Conservation (phyloP, 495 filamentous ascomycete genomes). For the Pyrenula aspistea region DNA sequence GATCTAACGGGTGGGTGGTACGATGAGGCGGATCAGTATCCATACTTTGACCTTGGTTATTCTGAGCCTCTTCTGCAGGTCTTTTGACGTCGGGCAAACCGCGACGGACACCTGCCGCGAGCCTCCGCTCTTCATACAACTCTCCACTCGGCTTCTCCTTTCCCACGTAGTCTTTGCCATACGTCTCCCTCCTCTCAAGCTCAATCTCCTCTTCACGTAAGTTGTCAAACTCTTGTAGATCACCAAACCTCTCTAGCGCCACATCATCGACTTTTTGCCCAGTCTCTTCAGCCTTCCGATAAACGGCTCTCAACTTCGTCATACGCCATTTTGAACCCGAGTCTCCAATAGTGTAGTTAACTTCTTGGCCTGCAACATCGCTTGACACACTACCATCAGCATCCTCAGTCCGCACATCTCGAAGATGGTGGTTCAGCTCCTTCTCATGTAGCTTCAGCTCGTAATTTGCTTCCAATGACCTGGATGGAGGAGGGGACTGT, state of each 20-base stretch:
- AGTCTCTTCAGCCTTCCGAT: conserved; percentile 64
- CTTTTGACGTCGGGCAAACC: conserved; percentile 12
- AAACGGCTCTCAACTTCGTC: conserved; percentile 82
- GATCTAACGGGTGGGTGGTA: conserved; percentile 44
- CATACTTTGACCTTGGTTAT: conserved; percentile 28
- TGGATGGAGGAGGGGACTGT: conserved; percentile 28
- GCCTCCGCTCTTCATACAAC: conserved; percentile 64
- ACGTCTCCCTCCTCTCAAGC: conserved; percentile 69
- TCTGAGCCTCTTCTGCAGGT: conserved; percentile 31
- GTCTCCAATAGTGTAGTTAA: conserved; percentile 84
- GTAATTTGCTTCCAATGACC: conserved; percentile 49
- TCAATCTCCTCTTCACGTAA: conserved; percentile 93
- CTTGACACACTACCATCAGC: conserved; percentile 41
- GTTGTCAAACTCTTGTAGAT: conserved; percentile 77
- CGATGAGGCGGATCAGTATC: conserved; percentile 24
- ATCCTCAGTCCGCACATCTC: conserved; percentile 30
- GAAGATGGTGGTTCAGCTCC: conserved; percentile 68
- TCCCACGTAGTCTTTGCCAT: conserved; percentile 75
- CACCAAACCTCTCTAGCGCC: conserved; percentile 70
- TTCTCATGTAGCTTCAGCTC: conserved; percentile 68
- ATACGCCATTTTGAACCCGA: conserved; percentile 86
- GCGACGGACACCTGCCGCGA: conserved; percentile 32
- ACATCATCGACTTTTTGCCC: conserved; percentile 64
- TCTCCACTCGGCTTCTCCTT: conserved; percentile 86
- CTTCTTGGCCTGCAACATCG: conserved; percentile 45